Evolutionary conservation across 2,329 filamentous ascomycete genomes (phyloP).

Genomic region (Sporothrix schenckii): DNA sequence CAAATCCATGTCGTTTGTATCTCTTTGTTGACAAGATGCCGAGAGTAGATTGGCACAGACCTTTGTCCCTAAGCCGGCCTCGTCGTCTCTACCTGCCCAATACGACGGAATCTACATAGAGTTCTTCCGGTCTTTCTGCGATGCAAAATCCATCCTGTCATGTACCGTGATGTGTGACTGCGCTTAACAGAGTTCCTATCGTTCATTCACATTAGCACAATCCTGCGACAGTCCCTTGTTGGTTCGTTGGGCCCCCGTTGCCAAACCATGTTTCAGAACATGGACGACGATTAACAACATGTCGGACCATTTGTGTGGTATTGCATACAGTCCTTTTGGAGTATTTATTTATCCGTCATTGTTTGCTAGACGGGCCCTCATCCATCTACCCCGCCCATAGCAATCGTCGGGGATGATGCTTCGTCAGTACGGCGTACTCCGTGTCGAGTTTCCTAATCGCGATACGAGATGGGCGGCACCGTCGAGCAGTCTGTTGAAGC

Average conservation of each 20-base stretch:
- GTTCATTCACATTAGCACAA: neutral
- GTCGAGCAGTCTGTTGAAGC: constrained; percentile 5
- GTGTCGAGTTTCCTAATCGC: neutral
- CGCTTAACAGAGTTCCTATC: neutral
- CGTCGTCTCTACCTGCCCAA: too few relatives aligned
- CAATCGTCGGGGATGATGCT: neutral
- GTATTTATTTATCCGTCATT: neutral
- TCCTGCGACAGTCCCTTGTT: constrained; percentile 4
- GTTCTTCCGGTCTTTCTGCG: too few relatives aligned
- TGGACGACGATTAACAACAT: neutral
- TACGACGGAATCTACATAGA: too few relatives aligned
- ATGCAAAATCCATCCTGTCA: too few relatives aligned
- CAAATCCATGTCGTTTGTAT: neutral
- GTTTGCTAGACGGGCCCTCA: neutral
- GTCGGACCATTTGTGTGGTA: neutral
- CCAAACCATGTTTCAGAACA: constrained; percentile 7
- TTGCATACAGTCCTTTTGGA: neutral
- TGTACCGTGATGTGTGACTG: neutral
- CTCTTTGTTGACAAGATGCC: neutral
- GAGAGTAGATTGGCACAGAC: too few relatives aligned
- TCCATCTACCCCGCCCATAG: neutral
- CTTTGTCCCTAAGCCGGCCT: too few relatives aligned
- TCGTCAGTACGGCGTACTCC: neutral
- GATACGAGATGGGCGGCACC: constrained; percentile 9
- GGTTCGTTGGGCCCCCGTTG: neutral